Evolutionary conservation across 2,329 filamentous ascomycete genomes (phyloP), one percentile per base, ranked within the genome.

Genomic region (Cordyceps tenuipes): DNA sequence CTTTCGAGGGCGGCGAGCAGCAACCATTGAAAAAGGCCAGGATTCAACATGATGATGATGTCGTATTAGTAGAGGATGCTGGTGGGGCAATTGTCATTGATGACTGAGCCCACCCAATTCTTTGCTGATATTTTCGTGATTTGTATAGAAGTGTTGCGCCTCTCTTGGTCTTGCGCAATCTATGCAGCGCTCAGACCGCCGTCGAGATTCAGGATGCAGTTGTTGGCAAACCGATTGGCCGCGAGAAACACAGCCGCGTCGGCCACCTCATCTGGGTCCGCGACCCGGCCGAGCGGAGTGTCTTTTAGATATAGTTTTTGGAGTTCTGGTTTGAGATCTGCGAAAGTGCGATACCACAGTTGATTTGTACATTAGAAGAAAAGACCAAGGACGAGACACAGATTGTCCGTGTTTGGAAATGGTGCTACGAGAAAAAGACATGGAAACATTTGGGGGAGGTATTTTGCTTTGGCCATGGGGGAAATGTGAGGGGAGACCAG

Each of bases 151-250:
- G 7, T 49, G 31, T 19, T n/a, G 10, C 54, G 44, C 19, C 43
- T n/a, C n/a, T 23, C 51, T n/a, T 21, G 9, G 57, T 57, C 31
- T 41, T 62, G 26, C 15, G 57, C 57, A 60, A 31, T 61, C 79
- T 70, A 89, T 66, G 73, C 73, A 55, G 88, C 89, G 71, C 88
- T 91, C 65, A 95, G 72, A 1, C 91, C 91, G 17, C 91, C 91
- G 72, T 96, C 91, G 31, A 96, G 78, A 71, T 92, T 94, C 56
- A 96, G 78, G 55, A 92, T 80, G 71, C 90, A 94, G 65, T 95
- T 95, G 71, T 93, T 93, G 60, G 90, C 89, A 73, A 93, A 96
- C 63, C 82, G 76, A 71, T 94, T 96, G 51, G 80, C 80, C 34
- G 84, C 87, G 17, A 96, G 79, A 71, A 95, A 96, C 31, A 87